A percentile compares a stretch with the other conserved stretches of the same genome.
Evolutionary conservation across 352 stramenopile genomes (phyloP).

Genomic region (Phytophthora foliorum): DNA sequence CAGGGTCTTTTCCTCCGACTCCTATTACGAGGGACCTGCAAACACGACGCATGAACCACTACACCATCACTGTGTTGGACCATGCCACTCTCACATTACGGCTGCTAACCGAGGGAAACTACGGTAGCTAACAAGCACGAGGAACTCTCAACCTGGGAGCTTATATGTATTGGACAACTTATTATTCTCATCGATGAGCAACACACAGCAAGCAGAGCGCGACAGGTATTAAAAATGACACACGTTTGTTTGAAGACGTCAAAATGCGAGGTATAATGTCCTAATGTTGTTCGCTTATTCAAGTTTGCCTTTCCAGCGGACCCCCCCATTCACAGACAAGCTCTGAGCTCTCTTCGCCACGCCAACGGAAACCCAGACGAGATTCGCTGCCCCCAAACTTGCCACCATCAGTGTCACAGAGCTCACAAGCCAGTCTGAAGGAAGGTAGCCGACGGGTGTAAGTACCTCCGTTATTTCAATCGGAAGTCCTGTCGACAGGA

Average conservation of each 20-base stretch:
- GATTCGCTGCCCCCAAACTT: constrained; percentile 44
- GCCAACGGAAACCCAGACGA: constrained; percentile 45
- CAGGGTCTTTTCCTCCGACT: constrained; percentile 85
- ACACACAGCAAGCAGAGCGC: constrained; percentile 18
- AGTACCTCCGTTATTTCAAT: constrained; percentile 32
- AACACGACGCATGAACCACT: constrained; percentile 75
- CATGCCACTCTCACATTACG: constrained; percentile 75
- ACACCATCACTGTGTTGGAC: constrained; percentile 82
- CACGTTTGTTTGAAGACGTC: constrained; percentile 18
- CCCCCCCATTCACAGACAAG: neutral
- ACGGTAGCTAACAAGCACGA: constrained; percentile 38
- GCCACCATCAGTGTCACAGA: constrained; percentile 54
- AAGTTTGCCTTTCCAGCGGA: constrained; percentile 39
- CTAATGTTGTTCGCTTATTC: constrained; percentile 5
- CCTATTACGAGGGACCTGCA: constrained; percentile 82
- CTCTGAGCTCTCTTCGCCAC: constrained; percentile 17
- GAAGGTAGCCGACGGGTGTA: constrained; percentile 58
- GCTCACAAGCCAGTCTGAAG: constrained; percentile 52
- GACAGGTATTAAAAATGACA: constrained; percentile 28
- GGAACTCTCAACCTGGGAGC: constrained; percentile 13
- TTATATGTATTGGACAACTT: constrained; percentile 36
- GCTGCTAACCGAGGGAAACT: constrained; percentile 54
- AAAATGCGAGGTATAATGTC: neutral
- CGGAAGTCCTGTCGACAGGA: constrained; percentile 30
- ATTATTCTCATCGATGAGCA: constrained; percentile 22